phyloP scores from a whole-genome alignment of 192 early-diverging fungal species.

The Ambispora gerdemannii region DNA sequence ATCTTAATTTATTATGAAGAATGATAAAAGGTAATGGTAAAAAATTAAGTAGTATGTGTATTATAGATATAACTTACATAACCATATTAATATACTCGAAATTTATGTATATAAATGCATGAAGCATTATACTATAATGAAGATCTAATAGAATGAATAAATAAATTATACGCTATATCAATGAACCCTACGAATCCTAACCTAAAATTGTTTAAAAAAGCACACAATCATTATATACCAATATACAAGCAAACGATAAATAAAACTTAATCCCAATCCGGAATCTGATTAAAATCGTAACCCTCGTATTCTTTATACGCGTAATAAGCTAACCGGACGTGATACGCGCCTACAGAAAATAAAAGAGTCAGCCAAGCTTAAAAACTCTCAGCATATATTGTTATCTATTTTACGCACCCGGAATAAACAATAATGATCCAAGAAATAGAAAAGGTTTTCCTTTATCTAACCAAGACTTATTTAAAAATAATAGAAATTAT shows the following conservation, averaged over 20 bases:
- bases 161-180: neutral
- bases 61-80: too few relatives aligned
- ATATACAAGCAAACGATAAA: too few relatives aligned
- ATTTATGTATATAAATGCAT: neutral
- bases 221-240: too few relatives aligned
- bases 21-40: too few relatives aligned
- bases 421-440: slow-evolving; percentile 58
- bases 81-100: too few relatives aligned
- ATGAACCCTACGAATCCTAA: too few relatives aligned
- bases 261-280: slow-evolving; percentile 28
- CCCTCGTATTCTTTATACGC: slow-evolving; percentile 56
- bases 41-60: too few relatives aligned
- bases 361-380: neutral
- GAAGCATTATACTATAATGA: neutral
- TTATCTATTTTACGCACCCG: slow-evolving; percentile 37
- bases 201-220: too few relatives aligned
- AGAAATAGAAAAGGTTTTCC: slow-evolving; percentile 54
- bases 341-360: slow-evolving; percentile 49
- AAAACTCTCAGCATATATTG: too few relatives aligned
- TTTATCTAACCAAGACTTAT: slow-evolving; percentile 53
- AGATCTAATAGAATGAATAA: neutral
- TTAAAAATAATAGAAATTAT: slow-evolving; percentile 15
- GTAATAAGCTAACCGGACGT: slow-evolving; percentile 53
- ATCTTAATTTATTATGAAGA: too few relatives aligned
- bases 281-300: slow-evolving; percentile 50